Base-by-base conservation (phyloP, 2,329 filamentous ascomycete genomes). In the Cercospora zeina region DNA sequence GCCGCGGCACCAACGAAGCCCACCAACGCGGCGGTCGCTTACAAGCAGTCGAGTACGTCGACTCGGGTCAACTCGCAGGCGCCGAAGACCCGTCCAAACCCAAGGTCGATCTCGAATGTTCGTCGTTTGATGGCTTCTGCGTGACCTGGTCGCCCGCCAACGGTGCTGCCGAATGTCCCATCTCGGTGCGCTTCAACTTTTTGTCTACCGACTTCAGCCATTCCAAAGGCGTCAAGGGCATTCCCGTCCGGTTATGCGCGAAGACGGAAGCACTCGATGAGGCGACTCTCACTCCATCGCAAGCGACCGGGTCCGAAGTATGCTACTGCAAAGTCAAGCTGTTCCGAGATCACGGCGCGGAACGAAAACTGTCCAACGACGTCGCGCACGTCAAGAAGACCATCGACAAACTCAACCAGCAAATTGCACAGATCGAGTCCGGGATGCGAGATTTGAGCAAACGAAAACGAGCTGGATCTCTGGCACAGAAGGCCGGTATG, bases 131-230 rank as follows among this genome's bases (percentile, higher is more conserved):
- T 73, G 93, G 93, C 0, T 97, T 97, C 74, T 93, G 89, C 6
- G 91, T 97, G 4, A 85, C 88, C 5, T 97, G 93, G 93, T 75
- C 66, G 42, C 73, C 74, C 31, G 90, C 88, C 0, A 89, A 91
- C 0, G 88, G 87, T 4, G 77, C 84, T 45, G 88, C 87, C 54
- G 92, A 97, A 70, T 95, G 92, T 75, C 90, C 87, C 54, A 86
- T 99, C 60, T 89, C 92, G 8, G 91, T 97, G 11, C 90, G 95
- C 50, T 99, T 97, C 82, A 99, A 99, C 78, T 99, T 99, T 73
- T 82, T 99, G 0, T 99, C 95, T 0, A 99, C 95, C 8, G 95
- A 99, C 74, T 99, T 97, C 74, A 97, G 93, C 75, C 95, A 97
- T 73, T 97, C 95, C 9, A 99, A 99, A 74, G 95, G 95, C 50